A percentile compares a stretch with the other conserved stretches of the same genome.
phyloP scores from a whole-genome alignment of 2,329 filamentous ascomycete genomes.

The Exophiala dermatitidis region DNA sequence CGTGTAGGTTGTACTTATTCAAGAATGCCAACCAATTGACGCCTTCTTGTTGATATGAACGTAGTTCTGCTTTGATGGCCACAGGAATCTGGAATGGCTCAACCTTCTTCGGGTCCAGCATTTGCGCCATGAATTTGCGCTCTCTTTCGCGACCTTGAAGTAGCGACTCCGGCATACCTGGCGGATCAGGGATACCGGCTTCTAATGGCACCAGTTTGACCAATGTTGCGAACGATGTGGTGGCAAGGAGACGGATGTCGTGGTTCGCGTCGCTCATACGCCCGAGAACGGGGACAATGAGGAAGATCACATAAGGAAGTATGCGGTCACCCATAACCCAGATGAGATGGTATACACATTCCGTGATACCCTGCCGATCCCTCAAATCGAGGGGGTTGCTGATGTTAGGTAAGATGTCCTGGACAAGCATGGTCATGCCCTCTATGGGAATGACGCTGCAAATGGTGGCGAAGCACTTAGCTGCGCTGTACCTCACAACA shows the following conservation, averaged over 20 bases:
- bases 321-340: conserved; percentile 97
- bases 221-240: conserved; percentile 91
- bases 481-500: conserved; percentile 91
- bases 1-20: conserved; percentile 95
- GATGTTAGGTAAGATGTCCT: conserved; percentile 85
- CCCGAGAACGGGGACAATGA: conserved; percentile 92
- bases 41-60: conserved; percentile 96
- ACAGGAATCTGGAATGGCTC: conserved; percentile 91
- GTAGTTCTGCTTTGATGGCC: conserved; percentile 90
- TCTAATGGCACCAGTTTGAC: conserved; percentile 96
- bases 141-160: conserved; percentile 87
- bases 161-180: conserved; percentile 80
- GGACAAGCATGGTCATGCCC: conserved; percentile 91
- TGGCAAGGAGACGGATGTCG: conserved; percentile 87
- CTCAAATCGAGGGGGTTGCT: conserved; percentile 83
- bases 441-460: conserved; percentile 94
- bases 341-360: conserved; percentile 93
- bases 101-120: conserved; percentile 93
- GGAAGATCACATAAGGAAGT: conserved; percentile 94
- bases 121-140: conserved; percentile 91
- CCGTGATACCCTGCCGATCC: conserved; percentile 85
- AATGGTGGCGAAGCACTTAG: conserved; percentile 93
- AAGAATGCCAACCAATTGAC: conserved; percentile 98
- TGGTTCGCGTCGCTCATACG: conserved; percentile 98
- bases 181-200: conserved; percentile 93